phyloP scores from a whole-genome alignment of 140 eudicot species.

The Oenanthe javanica region DNA sequence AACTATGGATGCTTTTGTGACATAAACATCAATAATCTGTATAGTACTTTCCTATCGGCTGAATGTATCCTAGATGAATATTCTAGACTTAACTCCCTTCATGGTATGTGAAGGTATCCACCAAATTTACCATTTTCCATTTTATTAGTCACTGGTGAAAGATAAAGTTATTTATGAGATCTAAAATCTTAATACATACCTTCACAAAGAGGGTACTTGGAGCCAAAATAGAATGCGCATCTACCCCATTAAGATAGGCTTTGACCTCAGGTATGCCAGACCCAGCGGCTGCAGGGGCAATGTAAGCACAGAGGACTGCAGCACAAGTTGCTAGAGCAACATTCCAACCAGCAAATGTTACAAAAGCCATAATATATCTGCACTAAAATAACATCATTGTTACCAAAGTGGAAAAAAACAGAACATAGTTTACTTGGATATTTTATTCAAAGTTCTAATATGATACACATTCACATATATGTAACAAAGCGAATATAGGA shows the following conservation, averaged over 20 bases:
- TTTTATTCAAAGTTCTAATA: neutral
- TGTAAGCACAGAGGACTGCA: constrained; percentile 73
- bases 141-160: neutral
- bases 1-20: neutral
- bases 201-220: constrained; percentile 95
- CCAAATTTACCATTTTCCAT: neutral
- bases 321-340: constrained; percentile 69
- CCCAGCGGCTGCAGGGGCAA: constrained; percentile 99
- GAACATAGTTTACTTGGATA: neutral
- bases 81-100: neutral
- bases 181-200: constrained; percentile 33
- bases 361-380: constrained; percentile 76
- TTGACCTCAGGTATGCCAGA: constrained; percentile 98
- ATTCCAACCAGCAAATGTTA: constrained; percentile 73
- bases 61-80: neutral
- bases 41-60: neutral
- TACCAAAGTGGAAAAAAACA: neutral
- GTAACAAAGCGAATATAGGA: neutral
- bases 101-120: neutral
- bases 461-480: neutral
- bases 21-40: neutral
- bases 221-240: constrained; percentile 92
- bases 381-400: constrained; percentile 24
- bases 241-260: constrained; percentile 86
- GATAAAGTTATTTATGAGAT: neutral